These are phyloP conservation scores for Colletotrichum siamense DNA, from an alignment of 2,329 filamentous ascomycete genomes.

Conservation along the genomic window DNA sequence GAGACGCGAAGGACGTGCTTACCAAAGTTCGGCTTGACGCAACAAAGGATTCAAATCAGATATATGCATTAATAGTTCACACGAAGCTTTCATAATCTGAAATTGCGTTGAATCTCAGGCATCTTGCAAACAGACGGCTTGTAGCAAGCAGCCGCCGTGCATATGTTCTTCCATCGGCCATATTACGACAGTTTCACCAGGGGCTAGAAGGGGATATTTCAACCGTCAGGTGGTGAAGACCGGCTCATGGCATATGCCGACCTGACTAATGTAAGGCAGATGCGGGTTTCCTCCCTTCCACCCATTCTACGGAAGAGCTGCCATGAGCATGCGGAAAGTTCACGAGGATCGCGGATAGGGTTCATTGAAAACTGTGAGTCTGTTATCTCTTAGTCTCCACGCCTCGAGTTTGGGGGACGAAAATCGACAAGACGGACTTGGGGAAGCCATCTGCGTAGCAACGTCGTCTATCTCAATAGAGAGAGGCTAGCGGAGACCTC, in stretches of 20 bases:
- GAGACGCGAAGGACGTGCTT: not conserved
- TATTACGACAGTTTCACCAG: not conserved
- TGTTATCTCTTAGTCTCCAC: not conserved
- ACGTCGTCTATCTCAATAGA: not conserved
- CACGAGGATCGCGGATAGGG: accelerated
- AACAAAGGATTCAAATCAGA: not conserved
- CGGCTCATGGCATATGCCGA: not conserved
- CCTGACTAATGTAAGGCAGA: not conserved
- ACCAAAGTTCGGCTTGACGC: not conserved
- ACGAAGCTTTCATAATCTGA: not conserved
- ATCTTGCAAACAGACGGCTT: not conserved
- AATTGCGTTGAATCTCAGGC: not conserved
- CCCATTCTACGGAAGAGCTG: not conserved
- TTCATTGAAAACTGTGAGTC: accelerated
- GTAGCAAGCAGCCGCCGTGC: not conserved
- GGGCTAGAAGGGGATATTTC: not conserved
- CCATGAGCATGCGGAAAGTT: not conserved
- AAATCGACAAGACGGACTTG: not conserved
- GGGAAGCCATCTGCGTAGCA: not conserved
- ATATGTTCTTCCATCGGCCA: not conserved
- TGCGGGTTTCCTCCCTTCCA: not conserved
- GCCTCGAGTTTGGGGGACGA: not conserved
- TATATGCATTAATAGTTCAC: not conserved
- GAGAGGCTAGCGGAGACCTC: not conserved
- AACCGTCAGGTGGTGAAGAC: not conserved